Base-by-base conservation (phyloP, 1,284 basidiomycete genomes). In the Ceratorhiza oryzae-sativae region DNA sequence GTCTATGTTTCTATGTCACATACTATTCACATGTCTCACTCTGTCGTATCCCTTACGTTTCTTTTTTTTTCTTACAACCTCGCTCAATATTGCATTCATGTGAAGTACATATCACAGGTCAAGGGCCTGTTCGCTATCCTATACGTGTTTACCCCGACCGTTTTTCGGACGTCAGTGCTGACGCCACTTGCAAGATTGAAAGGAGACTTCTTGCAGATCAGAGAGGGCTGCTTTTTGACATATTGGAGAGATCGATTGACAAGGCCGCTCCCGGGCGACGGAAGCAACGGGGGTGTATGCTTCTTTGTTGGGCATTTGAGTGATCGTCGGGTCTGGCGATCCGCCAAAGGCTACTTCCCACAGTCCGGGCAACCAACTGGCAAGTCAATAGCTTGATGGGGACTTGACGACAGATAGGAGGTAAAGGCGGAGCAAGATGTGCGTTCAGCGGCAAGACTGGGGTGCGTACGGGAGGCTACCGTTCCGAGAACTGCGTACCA, bases 41-140 rank as follows among this genome's bases (percentile, higher is more conserved):
- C 36, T 63, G 61, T 49, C 61, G 23, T 63, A 25, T 63, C 59
- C 46, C 13, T 48, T n/a, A n/a, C n/a, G n/a, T n/a, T n/a, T n/a
- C n/a, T n/a, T n/a, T n/a, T 13, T 39, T 39, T 49, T 36, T 30
- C 30, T 30, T 63, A 49, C 30, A 34, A 63, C 61, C 23, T 63
- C 20, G 46, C 41, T 41, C 45, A 63, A 63, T 63, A 62, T 51
- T 63, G 34, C 61, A 63, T 51, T 63, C 46, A 51, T 51, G 60
- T 62, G 61, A 63, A 63, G 61, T 63, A 63, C 61, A 63, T 63
- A 63, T n/a, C 41, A 45, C 45, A 45, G 20, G n/a, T 39, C 23
- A 15, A 39, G 20, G 18, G 18, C 48, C 48, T n/a, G 48, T 9
- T 49, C n/a, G 48, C 48, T n/a, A n/a, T 49, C 10, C 23, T 3